Percentiles rank a stretch among this genome's conserved stretches.
Conservation (phyloP, 495 filamentous ascomycete genomes). For the Neurospora pannonica region DNA sequence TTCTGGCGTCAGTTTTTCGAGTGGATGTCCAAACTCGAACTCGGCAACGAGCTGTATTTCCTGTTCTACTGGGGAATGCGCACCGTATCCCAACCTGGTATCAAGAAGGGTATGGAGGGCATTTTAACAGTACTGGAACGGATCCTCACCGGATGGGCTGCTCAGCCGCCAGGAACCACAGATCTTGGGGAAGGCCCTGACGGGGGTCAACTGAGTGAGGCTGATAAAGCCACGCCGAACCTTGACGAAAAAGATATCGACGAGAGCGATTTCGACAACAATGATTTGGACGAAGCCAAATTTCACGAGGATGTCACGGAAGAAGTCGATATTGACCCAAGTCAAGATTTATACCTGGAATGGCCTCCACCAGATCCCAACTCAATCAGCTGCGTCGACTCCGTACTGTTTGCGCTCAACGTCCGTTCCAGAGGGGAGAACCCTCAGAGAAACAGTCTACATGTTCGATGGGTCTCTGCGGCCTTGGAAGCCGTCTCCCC, state of each 20-base stretch:
- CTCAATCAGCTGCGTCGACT: not conserved
- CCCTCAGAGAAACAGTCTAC: not conserved
- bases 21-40: not conserved
- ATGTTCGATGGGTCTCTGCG: constrained; percentile 3
- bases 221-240: not conserved
- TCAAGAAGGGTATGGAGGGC: not conserved
- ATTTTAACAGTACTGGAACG: not conserved
- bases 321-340: not conserved
- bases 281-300: not conserved
- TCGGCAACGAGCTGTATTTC: not conserved
- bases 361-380: not conserved
- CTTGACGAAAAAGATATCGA: not conserved
- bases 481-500: constrained; percentile 2
- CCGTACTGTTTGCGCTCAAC: not conserved
- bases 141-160: not conserved
- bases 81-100: not conserved
- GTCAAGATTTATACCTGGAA: not conserved
- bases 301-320: not conserved
- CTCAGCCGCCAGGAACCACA: not conserved
- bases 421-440: not conserved
- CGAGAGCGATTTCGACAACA: not conserved
- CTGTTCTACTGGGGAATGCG: not conserved
- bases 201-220: not conserved
- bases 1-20: not conserved
- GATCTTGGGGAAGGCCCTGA: not conserved